Base-by-base conservation (phyloP, 768 basidiomycete species). In the Boletus reticulatus region DNA sequence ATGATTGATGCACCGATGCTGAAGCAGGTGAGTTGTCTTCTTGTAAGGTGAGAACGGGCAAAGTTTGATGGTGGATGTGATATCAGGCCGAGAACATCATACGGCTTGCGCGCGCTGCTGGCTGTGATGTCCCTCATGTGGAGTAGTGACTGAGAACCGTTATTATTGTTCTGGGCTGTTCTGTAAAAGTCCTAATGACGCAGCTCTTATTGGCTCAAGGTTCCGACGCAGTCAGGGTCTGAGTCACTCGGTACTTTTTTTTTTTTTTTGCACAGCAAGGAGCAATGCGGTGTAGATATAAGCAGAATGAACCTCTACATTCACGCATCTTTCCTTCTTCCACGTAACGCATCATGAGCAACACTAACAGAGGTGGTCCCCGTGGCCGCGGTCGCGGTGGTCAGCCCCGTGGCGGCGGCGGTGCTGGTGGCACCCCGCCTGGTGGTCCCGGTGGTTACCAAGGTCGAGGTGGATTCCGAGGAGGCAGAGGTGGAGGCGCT, bases 1-100 rank as follows among this genome's bases (percentile, higher is more conserved):
- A 94, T 95, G 93, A 88, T 95, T 36, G 93, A 96, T 69, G 89
- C 89, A 9, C 93, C 93, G 0, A 92, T 96, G 87, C 75, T 95
- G 42, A 89, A 90, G 68, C 90, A 91, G 80, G 32, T 59, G 42
- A 0, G 61, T 52, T 41, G 16, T 58, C 27, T 16, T 39, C 43
- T 32, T n/a, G 12, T 31, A 31, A 31, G 8, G 24, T 20, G 32
- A 39, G n/a, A n/a, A 39, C 6, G 38, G 5, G 11, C 36, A 12
- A 36, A n/a, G 38, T 11, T 13, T 47, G 53, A 36, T 43, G 42
- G 37, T 47, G 31, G 11, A 22, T 43, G 52, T 24, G 45, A 43
- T 53, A 4, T 22, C 50, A 82, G 81, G 81, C 82, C 6, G 69
- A 81, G 69, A 81, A 78, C 27, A 78, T 74, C 10, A 75, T 89